phyloP scores from a whole-genome alignment of 2,329 filamentous ascomycete species.

The Phialocephala sp. region DNA sequence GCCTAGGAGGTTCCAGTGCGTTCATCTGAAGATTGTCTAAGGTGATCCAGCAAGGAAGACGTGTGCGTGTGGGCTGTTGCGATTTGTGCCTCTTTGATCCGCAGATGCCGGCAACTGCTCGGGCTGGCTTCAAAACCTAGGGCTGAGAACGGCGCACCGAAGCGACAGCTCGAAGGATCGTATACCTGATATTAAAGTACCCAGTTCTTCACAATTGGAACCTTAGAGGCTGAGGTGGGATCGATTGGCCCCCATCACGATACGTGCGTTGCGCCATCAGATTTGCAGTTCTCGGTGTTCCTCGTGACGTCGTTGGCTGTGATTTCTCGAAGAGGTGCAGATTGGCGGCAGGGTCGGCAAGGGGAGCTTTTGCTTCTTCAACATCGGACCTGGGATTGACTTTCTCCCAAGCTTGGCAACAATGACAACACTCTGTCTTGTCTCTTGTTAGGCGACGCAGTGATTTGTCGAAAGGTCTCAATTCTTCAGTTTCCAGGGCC shows the following conservation, averaged over 20 bases:
- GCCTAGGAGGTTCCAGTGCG: conserved; percentile 34
- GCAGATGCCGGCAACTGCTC: conserved; percentile 23
- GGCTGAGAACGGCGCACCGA: not conserved
- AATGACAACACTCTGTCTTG: not conserved
- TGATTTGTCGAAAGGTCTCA: conserved; percentile 5
- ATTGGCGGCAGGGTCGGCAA: conserved; percentile 1
- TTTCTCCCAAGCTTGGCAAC: not conserved
- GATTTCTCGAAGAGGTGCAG: conserved; percentile 11
- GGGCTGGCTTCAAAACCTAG: not conserved
- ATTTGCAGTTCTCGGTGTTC: not conserved
- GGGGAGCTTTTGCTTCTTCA: not conserved
- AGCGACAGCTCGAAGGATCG: conserved; percentile 6
- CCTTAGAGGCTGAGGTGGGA: not conserved
- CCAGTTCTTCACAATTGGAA: not conserved
- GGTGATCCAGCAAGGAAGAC: conserved; percentile 18
- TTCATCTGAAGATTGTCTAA: conserved; percentile 27
- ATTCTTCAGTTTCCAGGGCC: not conserved
- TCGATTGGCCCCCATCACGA: not conserved
- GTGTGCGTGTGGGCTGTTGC: conserved; percentile 24
- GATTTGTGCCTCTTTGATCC: conserved; percentile 28
- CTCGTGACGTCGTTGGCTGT: conserved; percentile 5
- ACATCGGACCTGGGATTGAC: not conserved
- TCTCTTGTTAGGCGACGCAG: not conserved
- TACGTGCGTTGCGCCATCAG: not conserved
- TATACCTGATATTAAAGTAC: not conserved